Evolutionary conservation across 805 yeast species (phyloP).

Genomic region (Kurtzmaniella cleridarum): DNA sequence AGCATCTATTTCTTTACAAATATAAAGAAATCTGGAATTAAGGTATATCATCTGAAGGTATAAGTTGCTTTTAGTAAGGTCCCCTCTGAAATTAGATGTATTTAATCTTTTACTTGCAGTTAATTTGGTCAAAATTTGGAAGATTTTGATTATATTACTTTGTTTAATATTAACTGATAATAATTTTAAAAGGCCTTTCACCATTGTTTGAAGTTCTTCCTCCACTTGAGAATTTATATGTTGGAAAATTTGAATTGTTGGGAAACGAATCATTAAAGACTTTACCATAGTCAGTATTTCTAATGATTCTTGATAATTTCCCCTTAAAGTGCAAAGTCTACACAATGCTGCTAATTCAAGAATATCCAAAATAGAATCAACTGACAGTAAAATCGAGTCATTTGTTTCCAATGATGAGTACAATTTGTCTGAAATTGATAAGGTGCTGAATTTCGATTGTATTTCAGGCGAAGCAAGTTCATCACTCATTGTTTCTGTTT

Average conservation of each 20-base stretch:
- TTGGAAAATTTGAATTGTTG: constrained; percentile 48
- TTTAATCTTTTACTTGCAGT: constrained; percentile 31
- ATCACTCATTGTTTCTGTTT: background rate
- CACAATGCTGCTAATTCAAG: constrained; percentile 81
- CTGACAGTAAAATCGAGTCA: constrained; percentile 46
- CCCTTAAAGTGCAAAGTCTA: constrained; percentile 76
- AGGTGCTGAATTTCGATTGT: background rate
- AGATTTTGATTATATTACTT: constrained; percentile 70
- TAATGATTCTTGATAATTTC: constrained; percentile 84
- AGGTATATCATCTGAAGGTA: constrained; percentile 51
- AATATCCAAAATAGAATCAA: constrained; percentile 70
- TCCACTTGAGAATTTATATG: constrained; percentile 48
- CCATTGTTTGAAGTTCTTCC: constrained; percentile 58
- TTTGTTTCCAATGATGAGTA: constrained; percentile 15
- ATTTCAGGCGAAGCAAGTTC: background rate
- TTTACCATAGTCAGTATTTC: constrained; percentile 74
- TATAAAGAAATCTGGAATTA: constrained; percentile 63
- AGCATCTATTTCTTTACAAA: constrained; percentile 54
- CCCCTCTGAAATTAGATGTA: constrained; percentile 4
- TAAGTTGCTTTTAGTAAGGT: constrained; percentile 1
- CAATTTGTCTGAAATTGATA: constrained; percentile 12
- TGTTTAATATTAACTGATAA: constrained; percentile 74
- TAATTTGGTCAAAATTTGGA: constrained; percentile 69
- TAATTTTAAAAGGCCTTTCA: constrained; percentile 60
- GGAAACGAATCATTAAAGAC: constrained; percentile 65